These are phyloP conservation scores for Aspergillus sp. DNA, from an alignment of 2,329 filamentous ascomycete species.

Conservation along the genomic window DNA sequence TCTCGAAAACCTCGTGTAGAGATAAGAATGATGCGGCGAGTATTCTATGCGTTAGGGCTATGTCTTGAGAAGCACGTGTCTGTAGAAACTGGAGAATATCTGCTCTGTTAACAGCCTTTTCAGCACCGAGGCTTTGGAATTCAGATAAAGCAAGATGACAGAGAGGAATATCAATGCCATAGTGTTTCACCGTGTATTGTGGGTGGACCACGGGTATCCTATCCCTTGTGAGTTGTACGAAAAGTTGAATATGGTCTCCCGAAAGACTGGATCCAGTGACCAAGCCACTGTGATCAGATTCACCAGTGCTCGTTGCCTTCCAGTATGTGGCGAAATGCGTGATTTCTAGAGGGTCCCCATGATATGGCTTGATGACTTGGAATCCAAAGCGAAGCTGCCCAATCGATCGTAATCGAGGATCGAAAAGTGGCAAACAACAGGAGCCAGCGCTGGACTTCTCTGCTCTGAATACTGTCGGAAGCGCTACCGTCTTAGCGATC, in stretches of 20 bases:
- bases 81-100: constrained; percentile 32
- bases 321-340: constrained; percentile 99
- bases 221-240: constrained; percentile 88
- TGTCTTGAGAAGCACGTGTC: constrained; percentile 36
- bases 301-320: constrained; percentile 94
- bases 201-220: constrained; percentile 85
- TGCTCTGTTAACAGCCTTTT: constrained; percentile 34
- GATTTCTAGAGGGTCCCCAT: constrained; percentile 88
- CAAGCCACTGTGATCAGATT: constrained; percentile 79
- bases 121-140: constrained; percentile 45
- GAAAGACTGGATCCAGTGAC: constrained; percentile 94
- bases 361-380: constrained; percentile 95
- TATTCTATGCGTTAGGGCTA: constrained; percentile 68
- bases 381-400: constrained; percentile 92
- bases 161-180: constrained; percentile 77
- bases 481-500: constrained; percentile 90
- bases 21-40: constrained; percentile 77
- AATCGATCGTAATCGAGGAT: constrained; percentile 85
- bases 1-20: constrained; percentile 70
- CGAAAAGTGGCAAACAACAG: constrained; percentile 87
- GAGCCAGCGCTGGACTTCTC: constrained; percentile 72
- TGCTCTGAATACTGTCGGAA: constrained; percentile 81
- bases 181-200: constrained; percentile 73
- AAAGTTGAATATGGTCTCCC: constrained; percentile 90
- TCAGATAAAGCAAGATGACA: constrained; percentile 71